phyloP scores from a whole-genome alignment of 202 grass and related monocot genomes.

The Panicum hallii region DNA sequence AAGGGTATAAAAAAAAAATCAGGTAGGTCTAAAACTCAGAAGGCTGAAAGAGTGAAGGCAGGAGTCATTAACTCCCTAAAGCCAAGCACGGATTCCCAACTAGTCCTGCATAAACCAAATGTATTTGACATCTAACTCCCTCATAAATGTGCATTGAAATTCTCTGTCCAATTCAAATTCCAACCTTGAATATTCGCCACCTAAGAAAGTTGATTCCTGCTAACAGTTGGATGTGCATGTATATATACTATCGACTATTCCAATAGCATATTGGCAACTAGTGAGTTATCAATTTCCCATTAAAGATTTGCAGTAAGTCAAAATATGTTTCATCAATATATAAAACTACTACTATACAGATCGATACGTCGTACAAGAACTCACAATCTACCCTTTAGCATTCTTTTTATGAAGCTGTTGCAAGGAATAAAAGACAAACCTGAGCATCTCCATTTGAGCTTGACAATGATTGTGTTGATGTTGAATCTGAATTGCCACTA shows the following conservation, averaged over 20 bases:
- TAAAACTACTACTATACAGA: neutral
- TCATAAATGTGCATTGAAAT: conserved; percentile 11
- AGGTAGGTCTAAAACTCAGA: neutral
- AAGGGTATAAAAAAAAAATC: neutral
- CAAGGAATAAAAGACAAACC: conserved; percentile 60
- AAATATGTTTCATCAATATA: conserved; percentile 2
- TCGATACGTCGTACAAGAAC: conserved; percentile 15
- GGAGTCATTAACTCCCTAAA: conserved; percentile 17
- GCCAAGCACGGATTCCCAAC: conserved; percentile 8
- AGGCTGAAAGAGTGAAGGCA: neutral
- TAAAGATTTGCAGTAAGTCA: neutral
- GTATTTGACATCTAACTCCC: neutral
- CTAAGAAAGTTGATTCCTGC: neutral
- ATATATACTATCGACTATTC: neutral
- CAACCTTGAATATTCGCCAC: neutral
- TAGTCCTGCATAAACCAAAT: conserved; percentile 32
- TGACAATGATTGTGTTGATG: conserved; percentile 84
- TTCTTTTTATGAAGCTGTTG: conserved; percentile 32
- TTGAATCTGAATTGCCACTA: conserved; percentile 96
- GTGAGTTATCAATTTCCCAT: neutral
- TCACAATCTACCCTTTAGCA: neutral
- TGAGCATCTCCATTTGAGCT: conserved; percentile 91
- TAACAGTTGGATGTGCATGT: conserved; percentile 7
- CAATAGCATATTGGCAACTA: conserved; percentile 9
- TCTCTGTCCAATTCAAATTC: neutral